Conservation (phyloP, 768 basidiomycete genomes). For the Lactarius hengduanensis region DNA sequence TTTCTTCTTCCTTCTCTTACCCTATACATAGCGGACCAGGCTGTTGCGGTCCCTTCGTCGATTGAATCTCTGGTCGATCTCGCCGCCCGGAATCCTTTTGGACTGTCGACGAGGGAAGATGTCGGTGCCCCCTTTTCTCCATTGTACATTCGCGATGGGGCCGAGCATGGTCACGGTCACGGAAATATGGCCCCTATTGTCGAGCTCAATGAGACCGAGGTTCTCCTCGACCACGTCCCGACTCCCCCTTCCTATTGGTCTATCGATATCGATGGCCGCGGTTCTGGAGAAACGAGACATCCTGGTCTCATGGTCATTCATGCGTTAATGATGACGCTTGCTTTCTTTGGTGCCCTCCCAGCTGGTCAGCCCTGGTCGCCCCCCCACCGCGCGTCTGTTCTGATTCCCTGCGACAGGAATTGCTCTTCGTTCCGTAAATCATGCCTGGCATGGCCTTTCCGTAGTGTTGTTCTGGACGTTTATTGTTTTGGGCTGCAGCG, state of each 20-base stretch:
- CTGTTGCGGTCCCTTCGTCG: constrained; percentile 16
- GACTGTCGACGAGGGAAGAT: background rate
- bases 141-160: constrained; percentile 10
- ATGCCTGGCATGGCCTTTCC: constrained; percentile 57
- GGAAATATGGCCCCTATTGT: constrained; percentile 48
- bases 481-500: constrained; percentile 59
- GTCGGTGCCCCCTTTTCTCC: background rate
- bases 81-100: constrained; percentile 2
- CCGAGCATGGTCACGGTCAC: constrained; percentile 41
- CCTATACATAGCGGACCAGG: constrained; percentile 22
- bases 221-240: constrained; percentile 60
- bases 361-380: constrained; percentile 50
- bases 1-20: constrained; percentile 28
- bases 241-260: constrained; percentile 83
- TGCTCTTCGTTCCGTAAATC: constrained; percentile 72
- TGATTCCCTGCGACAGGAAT: constrained; percentile 52
- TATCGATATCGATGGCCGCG: constrained; percentile 64
- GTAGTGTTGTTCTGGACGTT: constrained; percentile 64
- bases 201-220: constrained; percentile 76
- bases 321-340: constrained; percentile 67
- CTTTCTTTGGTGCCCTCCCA: constrained; percentile 83
- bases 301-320: constrained; percentile 75
- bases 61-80: constrained; percentile 32
- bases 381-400: background rate
- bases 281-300: constrained; percentile 46